phyloP scores from a whole-genome alignment of 768 basidiomycete species.

The Mycena polygramma region DNA sequence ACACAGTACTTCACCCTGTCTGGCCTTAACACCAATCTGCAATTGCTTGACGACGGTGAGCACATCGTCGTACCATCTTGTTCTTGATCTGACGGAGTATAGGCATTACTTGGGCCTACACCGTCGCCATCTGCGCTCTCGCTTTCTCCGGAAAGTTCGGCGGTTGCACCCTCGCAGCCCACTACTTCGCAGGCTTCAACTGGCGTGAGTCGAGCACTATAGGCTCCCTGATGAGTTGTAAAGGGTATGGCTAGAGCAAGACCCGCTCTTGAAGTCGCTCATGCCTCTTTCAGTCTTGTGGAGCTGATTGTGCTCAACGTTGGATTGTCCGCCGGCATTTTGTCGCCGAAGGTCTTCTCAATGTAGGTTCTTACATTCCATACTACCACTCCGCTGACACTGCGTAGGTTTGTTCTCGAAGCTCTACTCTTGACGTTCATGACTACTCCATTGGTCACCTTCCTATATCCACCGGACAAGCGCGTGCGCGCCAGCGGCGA shows the following conservation, averaged over 20 bases:
- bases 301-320: slow-evolving; percentile 98
- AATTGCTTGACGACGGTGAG: slow-evolving; percentile 81
- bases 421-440: slow-evolving; percentile 87
- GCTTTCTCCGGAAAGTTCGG: slow-evolving; percentile 93
- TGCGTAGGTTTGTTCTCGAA: slow-evolving; percentile 77
- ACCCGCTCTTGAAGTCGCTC: not conserved
- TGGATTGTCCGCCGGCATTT: slow-evolving; percentile 84
- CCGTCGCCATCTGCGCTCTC: slow-evolving; percentile 79
- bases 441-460: slow-evolving; percentile 81
- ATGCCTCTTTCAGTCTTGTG: slow-evolving; percentile 67
- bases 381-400: not conserved
- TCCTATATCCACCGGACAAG: slow-evolving; percentile 74
- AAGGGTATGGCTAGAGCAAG: slow-evolving; percentile 70
- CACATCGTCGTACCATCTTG: not conserved
- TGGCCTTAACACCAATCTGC: slow-evolving; percentile 90
- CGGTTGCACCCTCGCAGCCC: slow-evolving; percentile 82
- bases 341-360: slow-evolving; percentile 82
- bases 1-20: slow-evolving; percentile 93
- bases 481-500: slow-evolving; percentile 63
- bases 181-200: slow-evolving; percentile 75
- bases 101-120: slow-evolving; percentile 92
- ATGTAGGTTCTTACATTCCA: slow-evolving; percentile 59
- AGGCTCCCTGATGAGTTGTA: slow-evolving; percentile 95
- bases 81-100: not conserved
- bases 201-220: slow-evolving; percentile 88